Evolutionary conservation across 805 yeast species (phyloP).

Genomic region (Priceomyces fermenticarens): DNA sequence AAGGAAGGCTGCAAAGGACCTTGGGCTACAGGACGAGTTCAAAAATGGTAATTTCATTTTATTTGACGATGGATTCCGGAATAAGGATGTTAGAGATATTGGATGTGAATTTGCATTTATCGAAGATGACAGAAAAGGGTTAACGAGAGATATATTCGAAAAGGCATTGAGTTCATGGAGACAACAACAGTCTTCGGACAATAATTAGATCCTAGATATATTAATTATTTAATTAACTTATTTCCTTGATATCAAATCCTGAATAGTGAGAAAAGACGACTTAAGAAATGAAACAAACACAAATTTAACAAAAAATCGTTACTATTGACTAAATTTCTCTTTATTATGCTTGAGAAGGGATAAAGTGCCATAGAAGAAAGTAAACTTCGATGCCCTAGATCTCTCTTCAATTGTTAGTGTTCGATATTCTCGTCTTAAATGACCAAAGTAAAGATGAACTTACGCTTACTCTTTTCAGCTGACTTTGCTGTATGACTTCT

Average conservation of each 20-base stretch:
- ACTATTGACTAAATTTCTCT: constrained; percentile 19
- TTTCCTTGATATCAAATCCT: background rate
- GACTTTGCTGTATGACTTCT: too few relatives aligned
- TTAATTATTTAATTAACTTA: too few relatives aligned
- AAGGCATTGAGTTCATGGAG: constrained; percentile 39
- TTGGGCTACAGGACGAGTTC: constrained; percentile 50
- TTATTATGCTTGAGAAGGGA: constrained; percentile 45
- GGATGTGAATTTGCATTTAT: constrained; percentile 72
- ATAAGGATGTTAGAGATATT: constrained; percentile 66
- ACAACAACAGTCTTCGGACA: background rate
- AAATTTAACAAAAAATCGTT: constrained; percentile 16
- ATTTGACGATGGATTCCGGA: constrained; percentile 79
- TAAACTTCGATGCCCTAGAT: constrained; percentile 44
- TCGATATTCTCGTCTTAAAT: too few relatives aligned
- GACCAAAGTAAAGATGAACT: too few relatives aligned
- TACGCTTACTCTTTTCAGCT: too few relatives aligned
- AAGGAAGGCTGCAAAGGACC: constrained; percentile 41
- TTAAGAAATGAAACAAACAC: constrained; percentile 12
- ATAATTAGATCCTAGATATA: too few relatives aligned
- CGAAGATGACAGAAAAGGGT: constrained; percentile 52
- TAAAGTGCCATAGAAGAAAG: constrained; percentile 45
- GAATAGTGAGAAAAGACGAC: constrained; percentile 3
- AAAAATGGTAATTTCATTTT: constrained; percentile 37
- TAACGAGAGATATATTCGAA: constrained; percentile 54
- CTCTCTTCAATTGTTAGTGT: constrained; percentile 38